These are phyloP conservation scores for Centrapalus pauciflorus DNA, from an alignment of 129 eudicot genomes.

Conservation along the genomic window DNA sequence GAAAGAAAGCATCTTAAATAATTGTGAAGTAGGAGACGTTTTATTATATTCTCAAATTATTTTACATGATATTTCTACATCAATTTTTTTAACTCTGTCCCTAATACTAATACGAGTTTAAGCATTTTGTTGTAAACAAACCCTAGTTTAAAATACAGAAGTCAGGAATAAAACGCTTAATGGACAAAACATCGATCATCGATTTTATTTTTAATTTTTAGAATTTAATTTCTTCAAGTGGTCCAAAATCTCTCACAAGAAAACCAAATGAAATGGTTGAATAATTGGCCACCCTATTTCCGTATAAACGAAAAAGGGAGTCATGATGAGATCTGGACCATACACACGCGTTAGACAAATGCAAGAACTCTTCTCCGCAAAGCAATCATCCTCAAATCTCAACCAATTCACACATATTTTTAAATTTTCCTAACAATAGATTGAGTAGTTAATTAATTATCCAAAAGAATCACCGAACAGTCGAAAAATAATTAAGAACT, in stretches of 20 bases:
- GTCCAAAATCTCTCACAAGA: not conserved
- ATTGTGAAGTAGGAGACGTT: slow-evolving; percentile 3
- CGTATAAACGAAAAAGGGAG: not conserved
- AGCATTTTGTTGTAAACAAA: not conserved
- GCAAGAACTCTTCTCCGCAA: slow-evolving; percentile 15
- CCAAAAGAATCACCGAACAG: not conserved
- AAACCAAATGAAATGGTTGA: slow-evolving; percentile 9
- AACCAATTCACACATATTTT: not conserved
- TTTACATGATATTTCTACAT: not conserved
- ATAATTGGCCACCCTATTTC: slow-evolving; percentile 10
- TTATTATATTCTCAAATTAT: not conserved
- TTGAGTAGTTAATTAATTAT: not conserved
- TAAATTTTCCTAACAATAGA: not conserved
- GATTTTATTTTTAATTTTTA: not conserved
- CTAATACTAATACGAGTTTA: not conserved
- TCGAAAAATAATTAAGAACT: not conserved
- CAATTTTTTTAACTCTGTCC: not conserved
- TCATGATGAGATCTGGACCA: slow-evolving; percentile 2
- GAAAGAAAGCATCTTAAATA: slow-evolving; percentile 5
- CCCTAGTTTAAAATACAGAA: too few relatives aligned
- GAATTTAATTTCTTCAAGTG: not conserved
- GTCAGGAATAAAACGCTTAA: not conserved
- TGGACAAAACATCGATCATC: not conserved
- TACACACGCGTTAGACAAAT: not conserved
- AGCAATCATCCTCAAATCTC: slow-evolving; percentile 19